phyloP scores from a whole-genome alignment of 139 green algal species.

The Ettlia oleoabundans region DNA sequence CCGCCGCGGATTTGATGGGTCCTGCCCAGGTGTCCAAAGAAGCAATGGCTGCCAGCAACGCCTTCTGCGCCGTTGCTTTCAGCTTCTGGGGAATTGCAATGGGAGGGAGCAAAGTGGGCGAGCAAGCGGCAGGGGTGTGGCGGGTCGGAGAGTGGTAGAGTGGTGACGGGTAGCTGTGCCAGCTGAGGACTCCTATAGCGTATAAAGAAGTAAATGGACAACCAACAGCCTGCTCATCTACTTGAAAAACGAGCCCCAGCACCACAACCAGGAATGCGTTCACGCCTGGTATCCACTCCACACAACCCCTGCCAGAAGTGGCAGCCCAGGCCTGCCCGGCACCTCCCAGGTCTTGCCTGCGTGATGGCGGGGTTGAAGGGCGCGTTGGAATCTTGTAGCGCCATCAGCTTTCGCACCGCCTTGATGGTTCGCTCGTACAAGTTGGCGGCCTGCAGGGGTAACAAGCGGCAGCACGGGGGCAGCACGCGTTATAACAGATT shows the following conservation, averaged over 20 bases:
- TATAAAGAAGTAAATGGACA: too few relatives aligned
- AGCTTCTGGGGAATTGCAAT: slow-evolving; percentile 57
- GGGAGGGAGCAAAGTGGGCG: slow-evolving; percentile 19
- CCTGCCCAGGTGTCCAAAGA: slow-evolving; percentile 81
- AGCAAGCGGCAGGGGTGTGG: not conserved
- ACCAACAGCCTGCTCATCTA: not conserved
- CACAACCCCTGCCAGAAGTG: too few relatives aligned
- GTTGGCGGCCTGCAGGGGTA: slow-evolving; percentile 72
- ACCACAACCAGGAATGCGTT: too few relatives aligned
- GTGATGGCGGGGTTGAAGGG: not conserved
- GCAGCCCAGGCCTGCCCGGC: too few relatives aligned
- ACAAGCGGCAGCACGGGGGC: too few relatives aligned
- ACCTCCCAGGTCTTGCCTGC: slow-evolving; percentile 3
- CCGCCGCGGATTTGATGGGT: slow-evolving; percentile 54
- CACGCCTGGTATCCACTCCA: too few relatives aligned
- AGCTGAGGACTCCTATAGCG: too few relatives aligned
- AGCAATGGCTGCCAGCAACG: slow-evolving; percentile 60
- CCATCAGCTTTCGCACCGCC: slow-evolving; percentile 72
- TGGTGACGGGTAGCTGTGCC: too few relatives aligned
- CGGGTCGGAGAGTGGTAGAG: too few relatives aligned
- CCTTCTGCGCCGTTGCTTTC: slow-evolving; percentile 31
- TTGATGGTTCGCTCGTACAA: slow-evolving; percentile 90
- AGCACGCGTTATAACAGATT: too few relatives aligned
- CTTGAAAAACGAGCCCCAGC: too few relatives aligned
- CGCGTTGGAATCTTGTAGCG: not conserved